phyloP scores from a whole-genome alignment of 805 yeast genomes.

The Ogataea nitratoaversa region DNA sequence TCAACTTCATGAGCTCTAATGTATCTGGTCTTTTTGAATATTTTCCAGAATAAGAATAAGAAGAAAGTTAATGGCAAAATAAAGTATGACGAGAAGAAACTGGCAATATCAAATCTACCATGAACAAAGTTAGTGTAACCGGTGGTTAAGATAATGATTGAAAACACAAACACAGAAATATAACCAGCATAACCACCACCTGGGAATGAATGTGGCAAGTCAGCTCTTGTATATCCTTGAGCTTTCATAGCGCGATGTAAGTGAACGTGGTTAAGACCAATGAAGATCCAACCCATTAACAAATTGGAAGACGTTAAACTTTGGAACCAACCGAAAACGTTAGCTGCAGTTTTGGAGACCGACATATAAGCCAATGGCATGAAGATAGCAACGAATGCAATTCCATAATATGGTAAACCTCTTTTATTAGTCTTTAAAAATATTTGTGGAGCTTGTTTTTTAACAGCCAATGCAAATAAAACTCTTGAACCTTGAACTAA shows the following conservation, averaged over 20 bases:
- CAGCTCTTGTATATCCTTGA: slow-evolving; percentile 33
- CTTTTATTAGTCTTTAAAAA: slow-evolving; percentile 52
- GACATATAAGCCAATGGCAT: slow-evolving; percentile 62
- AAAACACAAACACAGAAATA: slow-evolving; percentile 27
- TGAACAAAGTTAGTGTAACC: slow-evolving; percentile 34
- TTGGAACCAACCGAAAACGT: slow-evolving; percentile 58
- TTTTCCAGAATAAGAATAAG: slow-evolving; percentile 32
- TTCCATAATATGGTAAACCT: slow-evolving; percentile 61
- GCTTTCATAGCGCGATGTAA: slow-evolving; percentile 34
- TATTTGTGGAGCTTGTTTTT: slow-evolving; percentile 64
- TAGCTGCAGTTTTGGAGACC: slow-evolving; percentile 46
- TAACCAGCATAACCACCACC: slow-evolving; percentile 30
- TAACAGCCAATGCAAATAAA: slow-evolving; percentile 56
- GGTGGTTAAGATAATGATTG: slow-evolving; percentile 30
- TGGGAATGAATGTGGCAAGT: slow-evolving; percentile 30
- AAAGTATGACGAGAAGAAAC: slow-evolving; percentile 22
- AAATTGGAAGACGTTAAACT: slow-evolving; percentile 58
- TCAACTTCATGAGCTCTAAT: slow-evolving; percentile 38
- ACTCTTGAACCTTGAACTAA: slow-evolving; percentile 51
- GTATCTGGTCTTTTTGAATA: slow-evolving; percentile 29
- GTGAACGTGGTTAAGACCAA: slow-evolving; percentile 41
- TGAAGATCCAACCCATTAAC: slow-evolving; percentile 49
- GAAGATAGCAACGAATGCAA: slow-evolving; percentile 40
- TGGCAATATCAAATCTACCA: slow-evolving; percentile 26
- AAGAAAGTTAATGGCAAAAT: slow-evolving; percentile 26